These are phyloP conservation scores for Yamadazyma kanchanaburiensis DNA, from an alignment of 1,139 yeast genomes.

Conservation along the genomic window DNA sequence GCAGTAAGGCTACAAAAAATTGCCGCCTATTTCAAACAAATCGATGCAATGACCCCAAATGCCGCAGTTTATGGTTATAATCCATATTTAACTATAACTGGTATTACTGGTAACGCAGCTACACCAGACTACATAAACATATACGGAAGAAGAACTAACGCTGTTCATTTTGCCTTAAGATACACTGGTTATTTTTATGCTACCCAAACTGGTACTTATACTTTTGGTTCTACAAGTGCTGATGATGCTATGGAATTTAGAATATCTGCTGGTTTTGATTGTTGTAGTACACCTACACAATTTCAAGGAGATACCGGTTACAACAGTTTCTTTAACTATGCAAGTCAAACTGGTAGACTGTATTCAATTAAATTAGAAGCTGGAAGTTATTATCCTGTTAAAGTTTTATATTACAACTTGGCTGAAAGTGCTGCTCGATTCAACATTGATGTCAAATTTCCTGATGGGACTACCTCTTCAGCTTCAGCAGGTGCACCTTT, in stretches of 20 bases:
- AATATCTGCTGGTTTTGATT: not conserved
- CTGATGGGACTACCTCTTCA: not conserved
- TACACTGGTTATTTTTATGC: not conserved
- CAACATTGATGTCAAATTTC: not conserved
- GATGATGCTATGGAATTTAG: not conserved
- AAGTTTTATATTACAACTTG: not conserved
- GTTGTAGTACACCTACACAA: not conserved
- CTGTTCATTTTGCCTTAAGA: not conserved
- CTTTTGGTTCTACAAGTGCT: not conserved
- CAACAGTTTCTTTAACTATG: too few relatives aligned
- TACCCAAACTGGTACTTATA: not conserved
- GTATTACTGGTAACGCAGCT: too few relatives aligned
- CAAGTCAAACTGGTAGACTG: not conserved
- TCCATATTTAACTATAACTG: too few relatives aligned
- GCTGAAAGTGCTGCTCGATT: not conserved
- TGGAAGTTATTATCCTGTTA: not conserved
- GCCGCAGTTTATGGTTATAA: too few relatives aligned
- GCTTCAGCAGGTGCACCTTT: too few relatives aligned
- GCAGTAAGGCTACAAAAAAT: too few relatives aligned
- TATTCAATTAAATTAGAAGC: not conserved
- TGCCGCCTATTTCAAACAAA: too few relatives aligned
- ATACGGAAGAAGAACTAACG: not conserved
- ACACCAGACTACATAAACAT: not conserved
- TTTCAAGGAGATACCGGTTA: too few relatives aligned
- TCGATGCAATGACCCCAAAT: too few relatives aligned